Conservation (phyloP, 2,329 filamentous ascomycete species). For the Alternaria burnsii region DNA sequence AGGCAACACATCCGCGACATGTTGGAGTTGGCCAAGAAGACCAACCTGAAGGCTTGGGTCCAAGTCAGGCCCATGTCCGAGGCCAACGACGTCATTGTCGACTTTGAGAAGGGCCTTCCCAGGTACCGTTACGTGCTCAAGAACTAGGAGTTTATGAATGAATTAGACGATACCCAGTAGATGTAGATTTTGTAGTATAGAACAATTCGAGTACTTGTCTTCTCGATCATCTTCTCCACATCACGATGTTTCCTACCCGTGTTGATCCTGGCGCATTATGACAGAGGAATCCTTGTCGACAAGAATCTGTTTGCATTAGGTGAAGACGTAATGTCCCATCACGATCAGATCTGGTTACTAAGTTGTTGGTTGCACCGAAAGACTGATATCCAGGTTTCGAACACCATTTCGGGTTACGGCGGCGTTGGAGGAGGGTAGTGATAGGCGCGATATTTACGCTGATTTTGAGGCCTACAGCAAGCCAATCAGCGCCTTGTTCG, state of each 20-base stretch:
- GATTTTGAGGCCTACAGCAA: no score
- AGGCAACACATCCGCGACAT: conserved; percentile 67
- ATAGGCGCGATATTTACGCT: no score
- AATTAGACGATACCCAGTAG: conserved; percentile 13
- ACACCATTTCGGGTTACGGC: no score
- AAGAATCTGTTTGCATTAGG: neutral
- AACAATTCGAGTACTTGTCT: conserved; percentile 1
- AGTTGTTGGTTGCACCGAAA: no score
- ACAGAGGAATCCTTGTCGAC: neutral
- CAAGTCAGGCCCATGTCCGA: conserved; percentile 53
- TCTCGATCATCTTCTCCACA: neutral
- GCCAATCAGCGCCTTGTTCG: no score
- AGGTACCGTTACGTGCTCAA: conserved; percentile 54
- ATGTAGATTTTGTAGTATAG: conserved; percentile 2
- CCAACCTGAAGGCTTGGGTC: conserved; percentile 54
- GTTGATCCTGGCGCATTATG: neutral
- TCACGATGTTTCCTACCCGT: neutral
- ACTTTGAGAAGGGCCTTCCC: conserved; percentile 52
- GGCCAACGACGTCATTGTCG: conserved; percentile 48
- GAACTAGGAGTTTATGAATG: conserved; percentile 22
- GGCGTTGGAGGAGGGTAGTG: no score
- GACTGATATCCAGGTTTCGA: no score
- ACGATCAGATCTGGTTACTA: neutral
- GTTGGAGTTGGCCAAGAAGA: conserved; percentile 54
- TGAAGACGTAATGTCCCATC: neutral